These are phyloP conservation scores for Lathyrus oleraceus DNA, from an alignment of 306 rosid species.

Conservation along the genomic window DNA sequence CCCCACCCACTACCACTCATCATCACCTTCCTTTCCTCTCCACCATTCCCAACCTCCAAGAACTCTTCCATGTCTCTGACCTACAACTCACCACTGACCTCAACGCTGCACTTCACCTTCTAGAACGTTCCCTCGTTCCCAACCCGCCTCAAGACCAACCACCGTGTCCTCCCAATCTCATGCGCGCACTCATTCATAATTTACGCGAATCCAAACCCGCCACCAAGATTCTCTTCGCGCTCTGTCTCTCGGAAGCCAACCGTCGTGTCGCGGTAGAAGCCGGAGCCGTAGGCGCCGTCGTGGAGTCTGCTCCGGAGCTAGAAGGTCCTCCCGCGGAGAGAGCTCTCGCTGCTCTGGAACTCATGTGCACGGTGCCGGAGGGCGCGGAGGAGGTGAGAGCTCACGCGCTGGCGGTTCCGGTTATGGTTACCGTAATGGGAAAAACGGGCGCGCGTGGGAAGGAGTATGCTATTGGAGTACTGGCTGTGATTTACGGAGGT, in stretches of 20 bases:
- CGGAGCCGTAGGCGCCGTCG: slow-evolving; percentile 70
- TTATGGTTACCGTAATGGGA: slow-evolving; percentile 90
- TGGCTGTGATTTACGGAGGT: slow-evolving; percentile 63
- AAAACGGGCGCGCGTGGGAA: slow-evolving; percentile 73
- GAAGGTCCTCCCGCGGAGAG: slow-evolving; percentile 73
- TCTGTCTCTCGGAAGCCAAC: slow-evolving; percentile 73
- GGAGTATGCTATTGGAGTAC: slow-evolving; percentile 84
- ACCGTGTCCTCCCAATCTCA: slow-evolving; percentile 67
- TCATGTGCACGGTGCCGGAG: slow-evolving; percentile 79
- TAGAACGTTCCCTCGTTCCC: slow-evolving; percentile 78
- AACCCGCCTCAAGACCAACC: slow-evolving; percentile 75
- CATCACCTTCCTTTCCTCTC: background rate
- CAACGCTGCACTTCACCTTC: slow-evolving; percentile 61
- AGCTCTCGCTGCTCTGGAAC: slow-evolving; percentile 82
- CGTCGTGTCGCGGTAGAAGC: slow-evolving; percentile 81
- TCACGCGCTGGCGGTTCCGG: slow-evolving; percentile 89
- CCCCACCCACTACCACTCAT: slow-evolving; percentile 2
- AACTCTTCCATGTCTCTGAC: slow-evolving; percentile 75
- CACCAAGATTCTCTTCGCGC: slow-evolving; percentile 73
- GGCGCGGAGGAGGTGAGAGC: slow-evolving; percentile 75
- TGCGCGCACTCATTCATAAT: slow-evolving; percentile 57
- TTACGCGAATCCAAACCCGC: slow-evolving; percentile 48
- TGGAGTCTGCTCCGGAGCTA: slow-evolving; percentile 67
- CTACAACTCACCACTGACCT: slow-evolving; percentile 66
- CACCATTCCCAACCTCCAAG: slow-evolving; percentile 49